Evolutionary conservation across 148 eudicot genomes (phyloP).

Genomic region (Simmondsia chinensis): DNA sequence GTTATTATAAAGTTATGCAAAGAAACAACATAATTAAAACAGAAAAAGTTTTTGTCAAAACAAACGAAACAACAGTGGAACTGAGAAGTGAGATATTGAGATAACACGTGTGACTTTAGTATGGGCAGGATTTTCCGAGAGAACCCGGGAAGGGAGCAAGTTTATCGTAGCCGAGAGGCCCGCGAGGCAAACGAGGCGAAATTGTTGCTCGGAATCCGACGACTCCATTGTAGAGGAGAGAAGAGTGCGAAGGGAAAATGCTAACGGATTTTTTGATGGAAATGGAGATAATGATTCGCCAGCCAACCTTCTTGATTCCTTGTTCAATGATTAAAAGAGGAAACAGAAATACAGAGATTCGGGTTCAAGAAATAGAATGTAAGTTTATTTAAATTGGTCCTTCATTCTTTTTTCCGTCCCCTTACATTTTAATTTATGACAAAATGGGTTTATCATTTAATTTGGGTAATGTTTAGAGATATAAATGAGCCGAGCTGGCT

Average conservation of each 20-base stretch:
- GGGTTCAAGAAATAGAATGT: no score
- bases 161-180: conserved; percentile 86
- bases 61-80: no score
- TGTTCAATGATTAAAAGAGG: conserved; percentile 33
- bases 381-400: no score
- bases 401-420: no score
- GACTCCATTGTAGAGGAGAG: conserved; percentile 67
- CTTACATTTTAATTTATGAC: no score
- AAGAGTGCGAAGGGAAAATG: conserved; percentile 56
- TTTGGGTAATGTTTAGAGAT: no score
- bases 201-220: conserved; percentile 53
- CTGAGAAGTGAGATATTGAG: not conserved
- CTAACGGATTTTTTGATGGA: conserved; percentile 60
- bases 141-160: conserved; percentile 84
- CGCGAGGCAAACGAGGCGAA: conserved; percentile 38
- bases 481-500: no score
- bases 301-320: conserved; percentile 49
- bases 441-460: no score
- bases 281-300: conserved; percentile 33
- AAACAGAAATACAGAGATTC: no score
- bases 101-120: conserved; percentile 26
- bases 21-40: no score
- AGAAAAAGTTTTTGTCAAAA: no score
- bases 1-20: no score
- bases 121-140: conserved; percentile 97